Conservation (phyloP, 2,329 filamentous ascomycete species). For the Fusarium paranaense region DNA sequence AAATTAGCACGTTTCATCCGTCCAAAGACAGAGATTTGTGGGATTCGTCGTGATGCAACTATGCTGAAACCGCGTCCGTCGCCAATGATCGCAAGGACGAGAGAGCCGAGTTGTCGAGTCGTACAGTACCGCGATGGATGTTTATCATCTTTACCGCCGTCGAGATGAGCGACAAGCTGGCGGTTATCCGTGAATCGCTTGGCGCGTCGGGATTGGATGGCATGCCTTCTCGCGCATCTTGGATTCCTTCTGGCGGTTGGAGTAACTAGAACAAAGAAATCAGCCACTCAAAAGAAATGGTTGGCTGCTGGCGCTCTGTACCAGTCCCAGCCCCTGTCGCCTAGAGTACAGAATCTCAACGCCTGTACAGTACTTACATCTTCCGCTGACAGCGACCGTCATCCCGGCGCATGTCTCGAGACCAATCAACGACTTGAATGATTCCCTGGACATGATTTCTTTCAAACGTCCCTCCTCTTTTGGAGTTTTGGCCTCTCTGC, state of each 20-base stretch:
- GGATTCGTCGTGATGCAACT: slow-evolving; percentile 38
- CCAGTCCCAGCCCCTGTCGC: neutral
- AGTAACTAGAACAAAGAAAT: slow-evolving; percentile 17
- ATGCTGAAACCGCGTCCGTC: slow-evolving; percentile 37
- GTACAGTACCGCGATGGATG: slow-evolving; percentile 13
- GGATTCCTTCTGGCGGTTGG: slow-evolving; percentile 41
- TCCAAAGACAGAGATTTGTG: slow-evolving; percentile 13
- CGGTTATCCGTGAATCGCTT: slow-evolving; percentile 31
- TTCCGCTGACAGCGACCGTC: slow-evolving; percentile 9
- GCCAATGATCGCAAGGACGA: slow-evolving; percentile 9
- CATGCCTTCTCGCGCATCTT: slow-evolving; percentile 15
- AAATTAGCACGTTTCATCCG: slow-evolving; percentile 41
- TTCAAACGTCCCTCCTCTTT: slow-evolving; percentile 13
- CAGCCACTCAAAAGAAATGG: slow-evolving; percentile 29
- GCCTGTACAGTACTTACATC: slow-evolving; percentile 1
- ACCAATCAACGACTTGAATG: slow-evolving; percentile 23
- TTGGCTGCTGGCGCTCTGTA: slow-evolving; percentile 12
- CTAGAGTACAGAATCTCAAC: slow-evolving; percentile 1
- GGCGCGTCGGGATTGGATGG: slow-evolving; percentile 35
- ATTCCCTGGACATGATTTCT: slow-evolving; percentile 14
- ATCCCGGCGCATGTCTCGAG: neutral
- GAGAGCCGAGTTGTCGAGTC: slow-evolving; percentile 1
- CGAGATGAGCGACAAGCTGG: slow-evolving; percentile 12
- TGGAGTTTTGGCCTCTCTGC: neutral
- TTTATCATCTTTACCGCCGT: slow-evolving; percentile 20